Conservation (phyloP, 1,284 basidiomycete species). For the Coniferiporia weirii region DNA sequence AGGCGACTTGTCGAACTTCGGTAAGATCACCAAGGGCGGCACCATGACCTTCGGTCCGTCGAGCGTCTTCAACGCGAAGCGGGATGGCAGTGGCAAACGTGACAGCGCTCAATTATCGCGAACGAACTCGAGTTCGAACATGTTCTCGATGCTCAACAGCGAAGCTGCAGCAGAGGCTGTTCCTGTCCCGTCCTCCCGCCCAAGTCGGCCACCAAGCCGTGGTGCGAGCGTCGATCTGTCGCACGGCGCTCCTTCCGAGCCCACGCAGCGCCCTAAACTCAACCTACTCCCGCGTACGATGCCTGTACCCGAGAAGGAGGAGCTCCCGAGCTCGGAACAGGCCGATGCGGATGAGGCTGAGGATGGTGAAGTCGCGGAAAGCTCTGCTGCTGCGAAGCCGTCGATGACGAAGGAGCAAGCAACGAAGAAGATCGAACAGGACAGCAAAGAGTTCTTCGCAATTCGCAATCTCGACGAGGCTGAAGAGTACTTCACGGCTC, state of each 20-base stretch:
- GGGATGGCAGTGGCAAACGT: constrained; percentile 48
- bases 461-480: constrained; percentile 82
- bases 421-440: constrained; percentile 75
- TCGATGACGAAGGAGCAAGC: constrained; percentile 70
- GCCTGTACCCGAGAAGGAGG: constrained; percentile 39
- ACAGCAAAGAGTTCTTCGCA: constrained; percentile 72
- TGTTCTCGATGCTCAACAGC: constrained; percentile 74
- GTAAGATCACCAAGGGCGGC: constrained; percentile 69
- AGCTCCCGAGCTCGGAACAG: constrained; percentile 47
- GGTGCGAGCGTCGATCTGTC: constrained; percentile 47
- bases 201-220: constrained; percentile 43
- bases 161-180: constrained; percentile 44
- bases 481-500: constrained; percentile 73
- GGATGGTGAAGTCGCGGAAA: constrained; percentile 31
- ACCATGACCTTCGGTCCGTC: constrained; percentile 71
- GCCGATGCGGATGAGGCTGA: constrained; percentile 53
- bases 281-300: constrained; percentile 59
- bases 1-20: constrained; percentile 83
- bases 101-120: constrained; percentile 67
- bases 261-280: constrained; percentile 66
- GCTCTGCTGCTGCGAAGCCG: constrained; percentile 25
- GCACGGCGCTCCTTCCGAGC: constrained; percentile 30
- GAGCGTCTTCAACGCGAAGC: constrained; percentile 72
- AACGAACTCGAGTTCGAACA: constrained; percentile 76
- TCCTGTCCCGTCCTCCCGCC: constrained; percentile 24